phyloP scores from a whole-genome alignment of 371 early-diverging fungal species.

The Zancudomyces culisetae region DNA sequence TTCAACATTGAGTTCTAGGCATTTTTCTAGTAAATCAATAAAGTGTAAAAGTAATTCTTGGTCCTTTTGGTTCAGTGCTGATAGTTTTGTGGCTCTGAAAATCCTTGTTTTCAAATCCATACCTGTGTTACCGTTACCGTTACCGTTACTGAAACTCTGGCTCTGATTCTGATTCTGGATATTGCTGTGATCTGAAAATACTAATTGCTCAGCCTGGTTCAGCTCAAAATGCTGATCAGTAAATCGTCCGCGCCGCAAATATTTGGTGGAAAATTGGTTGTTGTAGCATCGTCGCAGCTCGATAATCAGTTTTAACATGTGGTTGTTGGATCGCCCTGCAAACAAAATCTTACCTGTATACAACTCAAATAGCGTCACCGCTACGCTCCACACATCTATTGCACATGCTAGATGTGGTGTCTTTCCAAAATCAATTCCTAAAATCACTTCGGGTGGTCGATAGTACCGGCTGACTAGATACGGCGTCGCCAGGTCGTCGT shows the following conservation, averaged over 20 bases:
- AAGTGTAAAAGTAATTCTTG: constrained; percentile 19
- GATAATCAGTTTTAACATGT: constrained; percentile 89
- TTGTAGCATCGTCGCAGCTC: constrained; percentile 76
- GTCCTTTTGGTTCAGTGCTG: background rate
- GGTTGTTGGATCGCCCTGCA: constrained; percentile 84
- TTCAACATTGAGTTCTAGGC: constrained; percentile 74
- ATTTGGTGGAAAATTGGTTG: constrained; percentile 20
- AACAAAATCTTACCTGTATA: constrained; percentile 87
- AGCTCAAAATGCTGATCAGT: constrained; percentile 69
- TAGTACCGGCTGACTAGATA: constrained; percentile 96
- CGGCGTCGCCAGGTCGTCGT: constrained; percentile 80
- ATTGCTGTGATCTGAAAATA: background rate
- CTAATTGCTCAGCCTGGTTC: background rate
- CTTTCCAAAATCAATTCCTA: constrained; percentile 55
- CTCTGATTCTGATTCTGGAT: background rate
- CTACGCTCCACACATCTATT: constrained; percentile 97
- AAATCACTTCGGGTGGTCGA: constrained; percentile 95
- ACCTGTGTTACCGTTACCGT: no score
- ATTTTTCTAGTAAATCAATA: constrained; percentile 65
- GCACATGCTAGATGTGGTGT: constrained; percentile 49
- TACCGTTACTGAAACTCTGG: no score
- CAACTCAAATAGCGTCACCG: constrained; percentile 92
- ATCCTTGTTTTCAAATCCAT: constrained; percentile 26
- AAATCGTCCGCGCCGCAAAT: constrained; percentile 67
- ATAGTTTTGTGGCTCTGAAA: background rate